These are phyloP conservation scores for Eutrema salsugineum DNA, from an alignment of 441 rosid species.

Conservation along the genomic window DNA sequence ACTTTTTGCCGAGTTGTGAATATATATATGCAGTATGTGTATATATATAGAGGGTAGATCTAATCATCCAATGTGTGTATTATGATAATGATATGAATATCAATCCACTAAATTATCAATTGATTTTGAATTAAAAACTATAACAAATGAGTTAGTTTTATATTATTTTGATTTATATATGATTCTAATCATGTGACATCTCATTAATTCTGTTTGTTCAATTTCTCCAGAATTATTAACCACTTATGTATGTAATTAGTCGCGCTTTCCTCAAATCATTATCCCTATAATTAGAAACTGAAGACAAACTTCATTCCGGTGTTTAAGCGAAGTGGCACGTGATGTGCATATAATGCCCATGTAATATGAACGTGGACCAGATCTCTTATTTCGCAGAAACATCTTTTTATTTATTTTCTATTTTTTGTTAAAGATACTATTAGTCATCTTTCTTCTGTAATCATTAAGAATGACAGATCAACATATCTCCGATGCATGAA, in stretches of 20 bases:
- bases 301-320: neutral
- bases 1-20: no score
- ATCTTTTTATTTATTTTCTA: neutral
- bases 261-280: neutral
- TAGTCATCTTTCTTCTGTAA: neutral
- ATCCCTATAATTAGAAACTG: neutral
- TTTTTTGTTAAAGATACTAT: neutral
- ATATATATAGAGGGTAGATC: no score
- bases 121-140: no score
- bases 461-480: constrained; percentile 26
- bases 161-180: no score
- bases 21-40: no score
- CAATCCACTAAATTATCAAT: no score
- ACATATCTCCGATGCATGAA: neutral
- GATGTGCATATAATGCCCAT: constrained; percentile 2
- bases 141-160: no score
- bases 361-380: constrained; percentile 24
- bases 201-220: neutral
- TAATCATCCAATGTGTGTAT: no score
- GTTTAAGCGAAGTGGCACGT: constrained; percentile 28
- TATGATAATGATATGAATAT: no score
- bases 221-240: neutral
- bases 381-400: constrained; percentile 30
- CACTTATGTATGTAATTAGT: neutral
- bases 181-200: no score